Evolutionary conservation across 495 filamentous ascomycete species (phyloP).

Genomic region (Penicillium macrosclerotiorum): DNA sequence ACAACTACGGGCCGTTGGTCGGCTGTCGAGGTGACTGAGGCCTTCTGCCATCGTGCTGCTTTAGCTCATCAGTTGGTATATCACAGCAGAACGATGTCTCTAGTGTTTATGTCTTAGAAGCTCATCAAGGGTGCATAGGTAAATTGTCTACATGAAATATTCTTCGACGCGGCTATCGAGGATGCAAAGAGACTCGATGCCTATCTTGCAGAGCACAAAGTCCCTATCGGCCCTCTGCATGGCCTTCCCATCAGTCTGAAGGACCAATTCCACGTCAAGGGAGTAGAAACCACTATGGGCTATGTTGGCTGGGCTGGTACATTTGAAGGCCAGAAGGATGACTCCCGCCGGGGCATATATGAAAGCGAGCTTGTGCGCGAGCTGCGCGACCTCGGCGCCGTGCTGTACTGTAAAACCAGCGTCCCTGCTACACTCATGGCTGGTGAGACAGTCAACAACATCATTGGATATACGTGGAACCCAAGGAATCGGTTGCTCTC

Average conservation of each 20-base stretch:
- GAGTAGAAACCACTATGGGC: constrained; percentile 64
- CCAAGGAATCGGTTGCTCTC: constrained; percentile 48
- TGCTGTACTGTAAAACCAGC: constrained; percentile 65
- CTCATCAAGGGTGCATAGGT: no score
- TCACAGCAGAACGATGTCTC: neutral
- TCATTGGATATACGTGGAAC: constrained; percentile 52
- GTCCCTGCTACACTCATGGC: constrained; percentile 62
- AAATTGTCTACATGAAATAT: constrained; percentile 61
- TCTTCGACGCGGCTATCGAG: constrained; percentile 60
- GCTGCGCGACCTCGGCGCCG: constrained; percentile 56
- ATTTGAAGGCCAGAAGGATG: constrained; percentile 46
- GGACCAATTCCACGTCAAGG: constrained; percentile 69
- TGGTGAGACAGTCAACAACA: constrained; percentile 58
- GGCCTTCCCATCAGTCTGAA: constrained; percentile 67
- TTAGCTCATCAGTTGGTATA: constrained; percentile 56
- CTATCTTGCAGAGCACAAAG: constrained; percentile 46
- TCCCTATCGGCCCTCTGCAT: constrained; percentile 58
- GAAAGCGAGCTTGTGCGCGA: constrained; percentile 53
- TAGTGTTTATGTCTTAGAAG: neutral
- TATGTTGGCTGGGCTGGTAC: constrained; percentile 54
- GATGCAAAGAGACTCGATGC: constrained; percentile 59
- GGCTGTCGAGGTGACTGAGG: constrained; percentile 50
- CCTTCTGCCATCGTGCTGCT: constrained; percentile 56
- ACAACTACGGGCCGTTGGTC: constrained; percentile 47
- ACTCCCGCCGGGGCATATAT: constrained; percentile 31